A percentile compares a stretch with the other conserved stretches of the same genome.
These are phyloP conservation scores for Fraxinus cuspidata DNA, from an alignment of 257 asterid genomes.

Conservation along the genomic window DNA sequence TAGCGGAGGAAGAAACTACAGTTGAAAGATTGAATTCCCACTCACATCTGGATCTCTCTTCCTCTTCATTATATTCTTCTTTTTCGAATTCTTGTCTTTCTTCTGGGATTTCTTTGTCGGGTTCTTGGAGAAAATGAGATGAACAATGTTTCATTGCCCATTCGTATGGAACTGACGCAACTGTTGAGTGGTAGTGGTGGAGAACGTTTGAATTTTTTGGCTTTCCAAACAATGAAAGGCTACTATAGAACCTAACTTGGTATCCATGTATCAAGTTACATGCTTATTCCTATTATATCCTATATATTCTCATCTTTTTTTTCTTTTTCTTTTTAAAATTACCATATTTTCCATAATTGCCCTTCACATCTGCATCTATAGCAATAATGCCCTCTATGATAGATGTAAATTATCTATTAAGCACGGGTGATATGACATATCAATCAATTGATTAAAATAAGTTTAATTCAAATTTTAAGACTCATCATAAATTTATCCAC, in stretches of 20 bases:
- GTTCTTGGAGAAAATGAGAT: constrained; percentile 24
- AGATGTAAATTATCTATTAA: too few species aligned
- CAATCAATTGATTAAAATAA: too few species aligned
- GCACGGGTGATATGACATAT: too few species aligned
- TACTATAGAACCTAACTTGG: not conserved
- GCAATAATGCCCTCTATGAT: constrained; percentile 1
- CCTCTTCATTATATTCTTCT: constrained; percentile 13
- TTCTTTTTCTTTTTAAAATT: not conserved
- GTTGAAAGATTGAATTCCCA: constrained; percentile 82
- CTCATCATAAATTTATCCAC: too few species aligned
- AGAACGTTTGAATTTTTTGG: constrained; percentile 3
- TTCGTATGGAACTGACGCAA: constrained; percentile 40
- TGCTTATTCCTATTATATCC: not conserved
- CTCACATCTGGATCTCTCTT: constrained; percentile 49
- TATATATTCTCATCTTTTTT: not conserved
- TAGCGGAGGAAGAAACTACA: constrained; percentile 47
- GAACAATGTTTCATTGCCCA: constrained; percentile 71
- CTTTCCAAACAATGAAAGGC: constrained; percentile 31
- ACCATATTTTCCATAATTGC: not conserved
- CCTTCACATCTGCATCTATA: not conserved
- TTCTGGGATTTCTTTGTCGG: constrained; percentile 20
- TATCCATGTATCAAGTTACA: constrained; percentile 15
- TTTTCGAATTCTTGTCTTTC: constrained; percentile 20
- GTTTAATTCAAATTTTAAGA: too few species aligned
- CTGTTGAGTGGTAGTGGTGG: constrained; percentile 34